Percentiles rank a stretch among this genome's conserved stretches.
phyloP scores from a whole-genome alignment of 1,284 basidiomycete genomes.

The Rhizopogon parksii region DNA sequence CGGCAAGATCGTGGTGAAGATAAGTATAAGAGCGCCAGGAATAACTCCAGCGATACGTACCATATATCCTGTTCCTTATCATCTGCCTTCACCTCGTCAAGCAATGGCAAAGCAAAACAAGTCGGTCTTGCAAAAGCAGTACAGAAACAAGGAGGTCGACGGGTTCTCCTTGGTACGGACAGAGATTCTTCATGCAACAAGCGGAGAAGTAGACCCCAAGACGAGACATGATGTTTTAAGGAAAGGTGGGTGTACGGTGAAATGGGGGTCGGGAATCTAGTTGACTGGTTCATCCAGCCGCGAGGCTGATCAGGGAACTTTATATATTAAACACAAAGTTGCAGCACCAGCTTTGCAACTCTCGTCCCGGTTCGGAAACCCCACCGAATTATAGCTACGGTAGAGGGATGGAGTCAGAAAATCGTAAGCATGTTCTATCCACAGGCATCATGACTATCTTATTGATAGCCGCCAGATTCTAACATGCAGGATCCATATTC shows the following conservation, averaged over 20 bases:
- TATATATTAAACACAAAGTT: neutral
- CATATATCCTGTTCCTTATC: neutral
- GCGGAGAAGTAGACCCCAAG: constrained; percentile 8
- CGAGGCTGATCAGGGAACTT: neutral
- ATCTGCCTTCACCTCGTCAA: neutral
- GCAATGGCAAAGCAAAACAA: constrained; percentile 11
- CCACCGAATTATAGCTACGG: neutral
- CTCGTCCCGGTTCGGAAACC: neutral
- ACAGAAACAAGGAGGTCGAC: constrained; percentile 19
- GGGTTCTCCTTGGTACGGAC: constrained; percentile 16
- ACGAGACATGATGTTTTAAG: constrained; percentile 17
- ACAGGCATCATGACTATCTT: neutral
- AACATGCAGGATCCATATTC: neutral
- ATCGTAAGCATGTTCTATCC: neutral
- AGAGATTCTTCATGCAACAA: constrained; percentile 12
- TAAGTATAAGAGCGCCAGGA: neutral
- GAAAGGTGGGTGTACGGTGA: constrained; percentile 12
- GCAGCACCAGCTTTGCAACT: neutral
- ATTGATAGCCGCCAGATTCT: neutral
- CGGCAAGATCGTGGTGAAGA: neutral
- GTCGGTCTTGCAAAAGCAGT: constrained; percentile 12
- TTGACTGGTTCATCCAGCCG: neutral
- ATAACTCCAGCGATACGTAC: neutral
- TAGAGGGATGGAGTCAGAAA: neutral
- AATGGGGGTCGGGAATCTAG: neutral